These are phyloP conservation scores for Boechera stricta DNA, from an alignment of 345 rosid species.

Conservation along the genomic window DNA sequence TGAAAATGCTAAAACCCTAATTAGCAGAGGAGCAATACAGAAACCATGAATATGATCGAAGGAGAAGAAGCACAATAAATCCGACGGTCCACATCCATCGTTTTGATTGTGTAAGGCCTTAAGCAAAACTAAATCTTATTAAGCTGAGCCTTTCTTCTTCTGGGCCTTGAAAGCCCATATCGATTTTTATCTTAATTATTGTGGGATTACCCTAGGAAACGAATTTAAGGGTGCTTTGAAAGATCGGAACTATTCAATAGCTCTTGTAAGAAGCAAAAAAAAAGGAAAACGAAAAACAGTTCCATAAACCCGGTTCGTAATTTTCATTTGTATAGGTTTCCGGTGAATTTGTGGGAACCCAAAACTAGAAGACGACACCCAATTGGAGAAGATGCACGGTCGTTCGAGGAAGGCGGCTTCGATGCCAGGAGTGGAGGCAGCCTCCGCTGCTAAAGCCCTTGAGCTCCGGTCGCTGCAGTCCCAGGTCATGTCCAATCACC, in stretches of 20 bases:
- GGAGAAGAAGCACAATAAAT: background rate
- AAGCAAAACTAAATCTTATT: background rate
- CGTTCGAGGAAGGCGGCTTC: too few relatives aligned
- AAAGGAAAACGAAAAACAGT: background rate
- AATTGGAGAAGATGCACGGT: too few relatives aligned
- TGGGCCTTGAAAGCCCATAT: slow-evolving; percentile 18
- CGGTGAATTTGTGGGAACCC: too few relatives aligned
- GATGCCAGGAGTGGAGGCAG: too few relatives aligned
- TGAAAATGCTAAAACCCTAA: background rate
- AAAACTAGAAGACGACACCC: too few relatives aligned
- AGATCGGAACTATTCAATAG: background rate
- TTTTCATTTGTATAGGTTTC: too few relatives aligned
- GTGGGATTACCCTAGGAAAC: background rate
- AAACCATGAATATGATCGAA: slow-evolving; percentile 27
- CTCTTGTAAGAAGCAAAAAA: background rate
- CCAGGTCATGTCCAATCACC: too few relatives aligned
- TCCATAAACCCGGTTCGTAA: too few relatives aligned
- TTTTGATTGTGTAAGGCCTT: slow-evolving; percentile 10
- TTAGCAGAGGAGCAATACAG: too few relatives aligned
- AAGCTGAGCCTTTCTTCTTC: background rate
- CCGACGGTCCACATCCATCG: slow-evolving; percentile 3
- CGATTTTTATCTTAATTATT: background rate
- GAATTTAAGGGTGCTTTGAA: background rate
- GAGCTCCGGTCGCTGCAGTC: too few relatives aligned
- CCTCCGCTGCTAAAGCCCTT: too few relatives aligned